Percentiles rank a stretch among this genome's conserved stretches.
Evolutionary conservation across 352 stramenopile species (phyloP).

Genomic region (Globisporangium perplexum): DNA sequence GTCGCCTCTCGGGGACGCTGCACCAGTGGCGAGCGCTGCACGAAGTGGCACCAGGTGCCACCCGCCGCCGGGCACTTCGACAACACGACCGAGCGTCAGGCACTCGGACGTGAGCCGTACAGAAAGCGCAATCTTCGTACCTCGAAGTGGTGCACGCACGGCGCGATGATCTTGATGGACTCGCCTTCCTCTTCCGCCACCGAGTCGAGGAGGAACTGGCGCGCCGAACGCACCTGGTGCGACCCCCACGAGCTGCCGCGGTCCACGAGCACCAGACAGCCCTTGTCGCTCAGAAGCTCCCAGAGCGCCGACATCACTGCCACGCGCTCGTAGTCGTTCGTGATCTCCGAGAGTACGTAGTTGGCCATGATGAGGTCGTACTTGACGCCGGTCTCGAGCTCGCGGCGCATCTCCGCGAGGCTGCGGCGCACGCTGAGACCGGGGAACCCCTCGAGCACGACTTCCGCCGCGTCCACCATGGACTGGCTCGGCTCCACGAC

Average conservation of each 20-base stretch:
- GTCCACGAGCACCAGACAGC: slow-evolving; percentile 70
- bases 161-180: slow-evolving; percentile 50
- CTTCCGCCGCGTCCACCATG: slow-evolving; percentile 75
- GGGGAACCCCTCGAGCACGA: slow-evolving; percentile 67
- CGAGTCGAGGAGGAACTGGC: slow-evolving; percentile 81
- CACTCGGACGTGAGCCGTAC: background rate
- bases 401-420: slow-evolving; percentile 70
- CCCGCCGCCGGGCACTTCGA: slow-evolving; percentile 54
- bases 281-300: slow-evolving; percentile 73
- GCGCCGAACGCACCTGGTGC: slow-evolving; percentile 74
- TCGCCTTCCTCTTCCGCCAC: slow-evolving; percentile 31
- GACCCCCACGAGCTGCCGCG: slow-evolving; percentile 79
- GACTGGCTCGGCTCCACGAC: slow-evolving; percentile 83
- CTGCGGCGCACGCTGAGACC: slow-evolving; percentile 67
- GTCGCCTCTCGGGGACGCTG: slow-evolving; percentile 66
- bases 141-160: slow-evolving; percentile 71
- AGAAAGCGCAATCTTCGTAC: slow-evolving; percentile 16
- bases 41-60: slow-evolving; percentile 85
- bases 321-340: slow-evolving; percentile 79
- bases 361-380: slow-evolving; percentile 75
- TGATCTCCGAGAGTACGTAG: slow-evolving; percentile 80
- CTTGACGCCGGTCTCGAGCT: slow-evolving; percentile 59
- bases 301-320: slow-evolving; percentile 70
- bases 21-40: slow-evolving; percentile 72
- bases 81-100: background rate